phyloP scores from a whole-genome alignment of 2,329 filamentous ascomycete species.

The Xylariaceae sp. region DNA sequence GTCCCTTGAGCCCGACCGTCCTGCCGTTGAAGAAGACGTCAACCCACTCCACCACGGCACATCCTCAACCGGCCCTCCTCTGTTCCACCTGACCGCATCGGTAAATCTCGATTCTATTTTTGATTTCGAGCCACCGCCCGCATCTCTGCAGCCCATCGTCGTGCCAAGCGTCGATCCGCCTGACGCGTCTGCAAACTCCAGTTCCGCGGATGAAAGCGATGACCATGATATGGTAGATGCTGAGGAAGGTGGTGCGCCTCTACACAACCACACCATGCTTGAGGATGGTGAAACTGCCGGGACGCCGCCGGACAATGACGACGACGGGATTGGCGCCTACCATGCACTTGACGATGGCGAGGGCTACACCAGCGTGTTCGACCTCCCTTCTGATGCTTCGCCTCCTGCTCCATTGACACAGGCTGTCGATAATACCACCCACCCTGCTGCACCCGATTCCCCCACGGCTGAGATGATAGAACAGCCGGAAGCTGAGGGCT shows the following conservation, averaged over 20 bases:
- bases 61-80: slow-evolving; percentile 13
- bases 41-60: slow-evolving; percentile 12
- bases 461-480: not conserved
- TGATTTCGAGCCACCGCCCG: slow-evolving; percentile 1
- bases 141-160: not conserved
- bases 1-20: slow-evolving; percentile 20
- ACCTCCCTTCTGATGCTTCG: slow-evolving; percentile 5
- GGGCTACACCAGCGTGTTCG: slow-evolving; percentile 13
- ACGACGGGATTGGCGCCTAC: not conserved
- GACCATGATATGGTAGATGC: slow-evolving; percentile 23
- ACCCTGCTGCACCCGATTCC: not conserved
- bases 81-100: not conserved
- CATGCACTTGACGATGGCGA: not conserved
- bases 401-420: slow-evolving; percentile 6
- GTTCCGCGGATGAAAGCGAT: slow-evolving; percentile 11
- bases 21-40: slow-evolving; percentile 22
- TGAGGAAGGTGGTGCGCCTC: slow-evolving; percentile 26
- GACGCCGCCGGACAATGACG: slow-evolving; percentile 15
- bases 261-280: slow-evolving; percentile 19
- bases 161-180: not conserved
- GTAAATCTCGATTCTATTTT: slow-evolving; percentile 2
- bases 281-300: slow-evolving; percentile 27
- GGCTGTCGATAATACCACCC: not conserved
- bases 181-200: slow-evolving; percentile 3
- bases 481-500: not conserved